Evolutionary conservation across 345 rosid genomes (phyloP).

Genomic region (Salix arbutifolia): DNA sequence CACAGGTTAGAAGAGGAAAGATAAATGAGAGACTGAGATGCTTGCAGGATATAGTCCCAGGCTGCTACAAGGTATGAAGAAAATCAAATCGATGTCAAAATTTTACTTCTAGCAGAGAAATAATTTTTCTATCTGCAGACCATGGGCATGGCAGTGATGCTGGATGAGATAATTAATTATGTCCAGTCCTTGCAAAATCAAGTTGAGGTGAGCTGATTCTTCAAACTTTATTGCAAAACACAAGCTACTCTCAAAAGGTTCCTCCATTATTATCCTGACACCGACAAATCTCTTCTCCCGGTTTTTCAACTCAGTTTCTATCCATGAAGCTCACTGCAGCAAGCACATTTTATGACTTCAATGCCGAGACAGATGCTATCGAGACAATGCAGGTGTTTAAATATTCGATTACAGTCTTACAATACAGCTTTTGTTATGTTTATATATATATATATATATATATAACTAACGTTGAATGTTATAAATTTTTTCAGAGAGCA

Average conservation of each 20-base stretch:
- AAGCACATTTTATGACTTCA: constrained; percentile 28
- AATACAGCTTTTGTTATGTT: not conserved
- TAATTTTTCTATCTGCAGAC: constrained; percentile 27
- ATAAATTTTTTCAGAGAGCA: constrained; percentile 12
- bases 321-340: constrained; percentile 58
- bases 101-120: not conserved
- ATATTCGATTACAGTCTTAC: not conserved
- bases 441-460: not conserved
- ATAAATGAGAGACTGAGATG: constrained; percentile 57
- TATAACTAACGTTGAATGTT: not conserved
- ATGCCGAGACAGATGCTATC: constrained; percentile 20
- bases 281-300: not conserved
- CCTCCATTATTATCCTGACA: not conserved
- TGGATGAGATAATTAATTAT: constrained; percentile 64
- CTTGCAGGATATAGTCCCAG: constrained; percentile 66
- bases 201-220: constrained; percentile 54
- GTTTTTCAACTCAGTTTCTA: constrained; percentile 51
- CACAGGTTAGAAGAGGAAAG: constrained; percentile 63
- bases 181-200: constrained; percentile 77
- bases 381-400: constrained; percentile 21
- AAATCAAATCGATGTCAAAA: not conserved
- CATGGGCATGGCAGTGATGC: constrained; percentile 77
- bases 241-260: not conserved
- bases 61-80: constrained; percentile 55
- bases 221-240: not conserved